Percentiles rank a stretch among this genome's conserved stretches.
Evolutionary conservation across 257 asterid species (phyloP).

Genomic region (Fraxinus pennsylvanica): DNA sequence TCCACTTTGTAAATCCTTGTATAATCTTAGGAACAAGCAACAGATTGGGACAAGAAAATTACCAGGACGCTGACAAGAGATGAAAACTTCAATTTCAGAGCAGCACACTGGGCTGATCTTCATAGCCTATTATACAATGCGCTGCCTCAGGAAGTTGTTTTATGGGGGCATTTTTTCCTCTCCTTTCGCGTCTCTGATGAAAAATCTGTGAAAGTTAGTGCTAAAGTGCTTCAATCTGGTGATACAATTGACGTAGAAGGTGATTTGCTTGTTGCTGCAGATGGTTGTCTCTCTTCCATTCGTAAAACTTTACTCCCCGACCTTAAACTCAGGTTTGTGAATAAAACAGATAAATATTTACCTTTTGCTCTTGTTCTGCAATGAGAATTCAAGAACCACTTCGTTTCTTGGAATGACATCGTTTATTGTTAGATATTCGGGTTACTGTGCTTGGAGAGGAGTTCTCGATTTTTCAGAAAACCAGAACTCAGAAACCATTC

Average conservation of each 20-base stretch:
- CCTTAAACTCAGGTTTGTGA: slow-evolving; percentile 60
- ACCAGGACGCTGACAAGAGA: slow-evolving; percentile 61
- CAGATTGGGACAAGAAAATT: slow-evolving; percentile 51
- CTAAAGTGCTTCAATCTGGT: slow-evolving; percentile 48
- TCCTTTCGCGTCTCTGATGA: slow-evolving; percentile 46
- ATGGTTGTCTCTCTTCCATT: slow-evolving; percentile 71
- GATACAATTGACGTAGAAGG: slow-evolving; percentile 43
- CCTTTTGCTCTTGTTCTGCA: background rate
- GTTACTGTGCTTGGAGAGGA: slow-evolving; percentile 90
- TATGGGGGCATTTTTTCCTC: slow-evolving; percentile 65
- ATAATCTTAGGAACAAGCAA: slow-evolving; percentile 57
- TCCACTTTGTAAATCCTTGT: slow-evolving; percentile 9
- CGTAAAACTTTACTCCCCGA: slow-evolving; percentile 61
- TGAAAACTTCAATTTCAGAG: slow-evolving; percentile 69
- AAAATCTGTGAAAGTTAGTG: slow-evolving; percentile 42
- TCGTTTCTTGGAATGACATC: background rate
- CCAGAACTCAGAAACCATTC: slow-evolving; percentile 50
- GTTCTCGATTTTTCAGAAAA: slow-evolving; percentile 60
- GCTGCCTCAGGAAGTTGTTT: slow-evolving; percentile 47
- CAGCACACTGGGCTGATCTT: slow-evolving; percentile 87
- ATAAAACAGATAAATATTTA: background rate
- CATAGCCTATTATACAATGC: slow-evolving; percentile 58
- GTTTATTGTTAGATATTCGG: slow-evolving; percentile 57
- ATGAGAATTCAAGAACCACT: background rate
- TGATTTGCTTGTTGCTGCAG: slow-evolving; percentile 79